Percentiles rank a stretch among this genome's conserved stretches.
Evolutionary conservation across 345 rosid genomes (phyloP).

Genomic region (Ricinus communis): DNA sequence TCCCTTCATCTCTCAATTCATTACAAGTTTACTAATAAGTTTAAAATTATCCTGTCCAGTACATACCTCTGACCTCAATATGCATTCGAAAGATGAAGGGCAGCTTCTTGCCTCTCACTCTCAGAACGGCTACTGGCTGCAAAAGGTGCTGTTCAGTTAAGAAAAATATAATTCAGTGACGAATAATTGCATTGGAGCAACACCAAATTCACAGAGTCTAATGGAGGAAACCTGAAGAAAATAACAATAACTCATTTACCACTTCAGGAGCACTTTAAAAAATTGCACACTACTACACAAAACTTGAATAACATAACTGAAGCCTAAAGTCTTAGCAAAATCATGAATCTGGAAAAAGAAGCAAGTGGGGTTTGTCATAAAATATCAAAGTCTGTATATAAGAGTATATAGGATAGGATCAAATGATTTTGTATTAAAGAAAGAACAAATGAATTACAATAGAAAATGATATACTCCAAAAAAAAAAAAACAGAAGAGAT

Average conservation of each 20-base stretch:
- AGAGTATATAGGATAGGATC: not conserved
- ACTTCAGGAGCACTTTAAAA: no score
- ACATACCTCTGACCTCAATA: constrained; percentile 14
- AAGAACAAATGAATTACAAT: not conserved
- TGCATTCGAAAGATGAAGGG: not conserved
- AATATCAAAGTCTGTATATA: not conserved
- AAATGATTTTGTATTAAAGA: not conserved
- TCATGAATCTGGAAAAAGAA: no score
- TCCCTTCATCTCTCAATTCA: not conserved
- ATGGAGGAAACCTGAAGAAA: constrained; percentile 1
- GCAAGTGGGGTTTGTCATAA: not conserved
- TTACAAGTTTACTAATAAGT: not conserved
- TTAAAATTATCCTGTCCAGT: not conserved
- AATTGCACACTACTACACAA: no score
- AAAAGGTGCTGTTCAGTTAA: not conserved
- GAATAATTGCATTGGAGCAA: not conserved
- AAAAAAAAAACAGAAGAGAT: not conserved
- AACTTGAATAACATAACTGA: no score
- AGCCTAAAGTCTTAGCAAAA: no score
- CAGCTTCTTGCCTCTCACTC: not conserved
- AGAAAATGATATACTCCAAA: not conserved
- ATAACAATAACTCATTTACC: no score
- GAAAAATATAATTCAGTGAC: not conserved
- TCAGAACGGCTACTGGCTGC: not conserved
- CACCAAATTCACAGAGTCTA: not conserved